Percentiles rank a stretch among this genome's conserved stretches.
Conservation (phyloP, 805 yeast genomes). For the Komagataella phaffii region DNA sequence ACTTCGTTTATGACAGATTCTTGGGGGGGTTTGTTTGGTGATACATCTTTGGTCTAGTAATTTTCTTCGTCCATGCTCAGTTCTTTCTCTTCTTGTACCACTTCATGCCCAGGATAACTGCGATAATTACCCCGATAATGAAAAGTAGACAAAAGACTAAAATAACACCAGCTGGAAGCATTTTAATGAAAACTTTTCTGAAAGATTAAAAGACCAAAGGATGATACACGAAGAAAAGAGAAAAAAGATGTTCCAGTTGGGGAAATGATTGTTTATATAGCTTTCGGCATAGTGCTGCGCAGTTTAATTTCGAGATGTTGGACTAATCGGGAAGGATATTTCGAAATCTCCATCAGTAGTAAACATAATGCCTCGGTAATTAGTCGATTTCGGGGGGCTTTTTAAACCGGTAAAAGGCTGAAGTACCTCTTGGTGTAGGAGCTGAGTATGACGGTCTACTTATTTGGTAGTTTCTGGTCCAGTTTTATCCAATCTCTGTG, state of each 20-base stretch:
- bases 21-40: not conserved
- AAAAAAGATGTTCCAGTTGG: not conserved
- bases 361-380: not conserved
- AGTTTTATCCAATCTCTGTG: not conserved
- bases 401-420: not conserved
- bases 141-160: constrained; percentile 42
- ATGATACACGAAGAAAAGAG: not conserved
- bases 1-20: not conserved
- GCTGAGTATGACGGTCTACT: not conserved
- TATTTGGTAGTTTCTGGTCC: not conserved
- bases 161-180: constrained; percentile 58
- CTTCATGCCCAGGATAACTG: constrained; percentile 16
- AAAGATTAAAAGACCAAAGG: not conserved
- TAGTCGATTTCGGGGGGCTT: not conserved
- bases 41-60: not conserved
- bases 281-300: not conserved
- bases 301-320: not conserved
- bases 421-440: not conserved
- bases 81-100: constrained; percentile 17
- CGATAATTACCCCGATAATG: constrained; percentile 23
- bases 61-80: not conserved
- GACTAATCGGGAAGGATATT: not conserved
- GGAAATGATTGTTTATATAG: not conserved
- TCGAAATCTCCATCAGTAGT: not conserved
- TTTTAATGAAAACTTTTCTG: constrained; percentile 10